These are phyloP conservation scores for Aureobasidium sp. DNA, from an alignment of 2,329 filamentous ascomycete species.

Conservation along the genomic window DNA sequence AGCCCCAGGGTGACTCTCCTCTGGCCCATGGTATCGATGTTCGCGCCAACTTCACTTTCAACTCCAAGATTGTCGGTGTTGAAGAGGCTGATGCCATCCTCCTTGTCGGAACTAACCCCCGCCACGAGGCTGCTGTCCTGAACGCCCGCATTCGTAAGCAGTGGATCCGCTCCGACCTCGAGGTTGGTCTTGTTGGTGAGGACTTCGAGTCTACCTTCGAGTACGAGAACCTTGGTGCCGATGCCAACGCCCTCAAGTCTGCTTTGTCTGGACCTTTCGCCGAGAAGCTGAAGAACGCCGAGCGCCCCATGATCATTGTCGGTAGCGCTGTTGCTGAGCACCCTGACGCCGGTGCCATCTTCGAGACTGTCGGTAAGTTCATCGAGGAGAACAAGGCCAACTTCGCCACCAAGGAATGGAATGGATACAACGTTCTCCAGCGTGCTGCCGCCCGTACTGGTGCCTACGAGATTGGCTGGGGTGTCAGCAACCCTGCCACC, in stretches of 20 bases:
- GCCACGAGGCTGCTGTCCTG: conserved; percentile 88
- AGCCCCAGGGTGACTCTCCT: conserved; percentile 73
- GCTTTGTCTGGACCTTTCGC: conserved; percentile 81
- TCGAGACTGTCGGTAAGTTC: conserved; percentile 82
- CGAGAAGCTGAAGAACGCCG: conserved; percentile 80
- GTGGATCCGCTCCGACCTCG: conserved; percentile 90
- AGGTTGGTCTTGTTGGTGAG: conserved; percentile 87
- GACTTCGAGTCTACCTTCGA: conserved; percentile 91
- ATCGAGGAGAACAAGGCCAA: conserved; percentile 87
- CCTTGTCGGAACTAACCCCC: conserved; percentile 88
- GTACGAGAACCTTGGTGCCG: conserved; percentile 79
- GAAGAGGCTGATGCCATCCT: conserved; percentile 91
- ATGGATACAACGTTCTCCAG: conserved; percentile 95
- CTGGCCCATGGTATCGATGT: conserved; percentile 89
- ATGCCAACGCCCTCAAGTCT: conserved; percentile 73
- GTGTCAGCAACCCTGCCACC: conserved; percentile 71
- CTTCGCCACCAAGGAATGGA: conserved; percentile 87
- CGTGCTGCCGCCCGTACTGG: conserved; percentile 85
- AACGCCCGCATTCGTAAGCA: conserved; percentile 98
- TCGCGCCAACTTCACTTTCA: conserved; percentile 92
- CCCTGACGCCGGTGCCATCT: conserved; percentile 82
- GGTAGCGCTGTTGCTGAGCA: conserved; percentile 91
- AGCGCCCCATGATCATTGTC: conserved; percentile 94
- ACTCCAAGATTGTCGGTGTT: conserved; percentile 87
- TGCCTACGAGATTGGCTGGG: conserved; percentile 94